Evolutionary conservation across 2,329 filamentous ascomycete species (phyloP), one percentile per base, ranked within the genome.

Genomic region (Fusarium beomiforme): DNA sequence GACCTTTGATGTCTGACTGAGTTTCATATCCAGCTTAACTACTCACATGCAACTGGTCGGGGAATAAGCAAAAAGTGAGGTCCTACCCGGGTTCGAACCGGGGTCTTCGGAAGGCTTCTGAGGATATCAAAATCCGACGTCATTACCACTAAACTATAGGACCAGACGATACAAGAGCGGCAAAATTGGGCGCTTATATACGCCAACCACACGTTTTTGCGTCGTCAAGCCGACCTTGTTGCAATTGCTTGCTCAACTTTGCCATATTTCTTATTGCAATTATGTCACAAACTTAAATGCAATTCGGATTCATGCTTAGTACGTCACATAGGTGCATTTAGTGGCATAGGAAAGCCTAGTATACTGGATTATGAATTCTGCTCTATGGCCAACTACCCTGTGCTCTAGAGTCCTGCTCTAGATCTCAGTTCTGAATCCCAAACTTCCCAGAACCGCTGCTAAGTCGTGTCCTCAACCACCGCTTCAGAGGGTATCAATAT

Each of bases 81-180:
- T 66, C 63, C 63, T 66, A 66, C 63, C 63, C 63, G 63, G 63
- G 62, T 66, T 66, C 63, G 63, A 66, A 66, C 63, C 63, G 63
- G 63, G 63, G 63, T 66, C 63, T 66, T 66, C 63, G 63, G 63
- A 66, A 66, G 37, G 63, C 54, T 66, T 66, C 31, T 19, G 63
- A 66, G 14, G 9, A 13, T 31, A 46, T 66, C 63, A 66, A 66
- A 66, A 66, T 66, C 63, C 63, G 63, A 66, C 63, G 63, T 66
- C 63, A 66, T 66, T 66, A 66, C 64, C 64, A 67, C 64, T 66
- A 66, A 66, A 66, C 64, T 67, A 66, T 66, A 66, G 64, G 64
- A 66, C 64, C 64, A 43, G 13, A 43, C 23, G 26, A 24, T 65
- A 23, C 8, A 5, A 6, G 3, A 5, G 2, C 7, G 16, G 13